Evolutionary conservation across 2,329 filamentous ascomycete genomes (phyloP), one percentile per base, ranked within the genome.

Genomic region (Escovopsis sp.): DNA sequence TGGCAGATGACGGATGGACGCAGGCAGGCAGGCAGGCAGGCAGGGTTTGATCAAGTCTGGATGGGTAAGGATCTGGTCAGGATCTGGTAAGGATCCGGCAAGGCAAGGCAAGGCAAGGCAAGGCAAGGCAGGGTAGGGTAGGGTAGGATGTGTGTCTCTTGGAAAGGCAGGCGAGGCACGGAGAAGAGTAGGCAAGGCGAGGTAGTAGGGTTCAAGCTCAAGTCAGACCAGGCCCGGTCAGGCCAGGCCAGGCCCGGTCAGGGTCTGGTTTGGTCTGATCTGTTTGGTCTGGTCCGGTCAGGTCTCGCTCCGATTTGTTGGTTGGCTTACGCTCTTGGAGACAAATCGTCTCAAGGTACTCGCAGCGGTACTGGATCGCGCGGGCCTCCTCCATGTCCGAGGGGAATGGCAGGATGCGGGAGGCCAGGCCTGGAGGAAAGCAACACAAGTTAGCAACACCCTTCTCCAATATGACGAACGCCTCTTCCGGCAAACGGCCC

Each of bases 361-460:
- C 73, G 57, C 72, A 75, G 49, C 68, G 68, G 51, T 76, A 73
- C 54, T 77, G 73, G 42, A 76, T 58, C 33, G 65, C 63, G 43
- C 73, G 65, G 26, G 73, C 73, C 55, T 77, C 73, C 55, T 77
- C 73, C 23, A 67, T 63, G 48, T 74, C 69, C 42, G 70, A 76
- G 43, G 74, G 56, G 47, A 64, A 59, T 23, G 67, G 65, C 39
- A 69, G 53, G 26, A 43, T 40, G 47, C 48, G 53, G 39, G 55
- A 53, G 23, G 50, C 35, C 43, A 55, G 51, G 47, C 55, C 55
- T 59, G 23, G 23, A 48, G 34, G 39, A 40, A 38, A 43, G 35
- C 40, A 41, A 34, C n/a, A 39, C 44, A 34, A 43, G 44, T 45
- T 41, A 45, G 44, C 44, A 23, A 23, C 6, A 45, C 44, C 19